Evolutionary conservation across 345 rosid species (phyloP).

Genomic region (Psidium guajava): DNA sequence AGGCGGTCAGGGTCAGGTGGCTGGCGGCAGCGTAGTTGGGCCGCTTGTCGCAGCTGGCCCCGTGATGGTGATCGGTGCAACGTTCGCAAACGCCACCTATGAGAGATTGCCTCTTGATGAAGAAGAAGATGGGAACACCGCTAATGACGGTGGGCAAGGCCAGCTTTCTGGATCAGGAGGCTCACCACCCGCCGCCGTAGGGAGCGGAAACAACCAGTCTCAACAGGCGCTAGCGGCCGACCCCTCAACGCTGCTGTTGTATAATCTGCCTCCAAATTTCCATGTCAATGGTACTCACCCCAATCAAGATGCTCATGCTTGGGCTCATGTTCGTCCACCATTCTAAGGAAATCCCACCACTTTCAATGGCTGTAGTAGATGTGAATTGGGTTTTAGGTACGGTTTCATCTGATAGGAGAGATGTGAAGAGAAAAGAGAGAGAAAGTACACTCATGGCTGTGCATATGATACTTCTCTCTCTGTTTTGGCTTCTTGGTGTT

Average conservation of each 20-base stretch:
- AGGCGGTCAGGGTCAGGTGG: conserved; percentile 88
- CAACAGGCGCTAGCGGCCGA: neutral
- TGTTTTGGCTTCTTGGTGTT: neutral
- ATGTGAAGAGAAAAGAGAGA: neutral
- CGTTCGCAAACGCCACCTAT: conserved; percentile 78
- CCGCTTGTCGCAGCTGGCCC: conserved; percentile 76
- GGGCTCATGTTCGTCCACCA: neutral
- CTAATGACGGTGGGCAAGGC: neutral
- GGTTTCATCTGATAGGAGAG: neutral
- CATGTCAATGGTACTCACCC: neutral
- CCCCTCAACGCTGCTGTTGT: neutral
- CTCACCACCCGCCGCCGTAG: neutral
- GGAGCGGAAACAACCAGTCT: neutral
- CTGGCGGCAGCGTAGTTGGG: conserved; percentile 85
- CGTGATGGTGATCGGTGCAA: conserved; percentile 72
- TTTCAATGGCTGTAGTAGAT: neutral
- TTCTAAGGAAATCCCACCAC: neutral
- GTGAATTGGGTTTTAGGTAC: neutral
- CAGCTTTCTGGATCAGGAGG: neutral
- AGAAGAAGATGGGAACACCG: neutral
- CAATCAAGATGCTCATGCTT: neutral
- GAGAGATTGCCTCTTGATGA: conserved; percentile 35
- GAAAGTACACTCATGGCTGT: neutral
- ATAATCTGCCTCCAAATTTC: neutral
- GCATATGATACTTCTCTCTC: neutral